phyloP scores from a whole-genome alignment of 1,139 yeast genomes.

The Geotrichum bryndzae region DNA sequence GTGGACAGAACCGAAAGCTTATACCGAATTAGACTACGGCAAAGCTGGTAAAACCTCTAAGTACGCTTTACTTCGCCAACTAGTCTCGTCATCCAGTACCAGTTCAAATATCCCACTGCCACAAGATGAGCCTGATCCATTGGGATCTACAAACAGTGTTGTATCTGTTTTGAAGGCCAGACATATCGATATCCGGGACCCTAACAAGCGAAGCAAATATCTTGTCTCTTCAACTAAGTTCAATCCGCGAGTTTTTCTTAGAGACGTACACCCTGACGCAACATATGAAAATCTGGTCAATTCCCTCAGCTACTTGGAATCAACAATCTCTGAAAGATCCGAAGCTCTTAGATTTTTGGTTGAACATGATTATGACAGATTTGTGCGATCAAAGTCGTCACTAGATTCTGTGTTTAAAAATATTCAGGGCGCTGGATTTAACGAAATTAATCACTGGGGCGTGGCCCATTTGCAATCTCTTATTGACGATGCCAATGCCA shows the following conservation, averaged over 20 bases:
- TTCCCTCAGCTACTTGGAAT: constrained; percentile 55
- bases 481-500: constrained; percentile 36
- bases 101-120: constrained; percentile 22
- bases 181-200: constrained; percentile 31
- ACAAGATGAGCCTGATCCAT: constrained; percentile 37
- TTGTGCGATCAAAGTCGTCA: constrained; percentile 68
- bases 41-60: constrained; percentile 15
- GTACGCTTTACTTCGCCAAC: constrained; percentile 27
- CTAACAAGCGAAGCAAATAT: constrained; percentile 41
- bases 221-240: constrained; percentile 68
- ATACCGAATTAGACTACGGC: constrained; percentile 10
- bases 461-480: constrained; percentile 28
- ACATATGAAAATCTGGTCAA: constrained; percentile 55
- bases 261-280: constrained; percentile 64
- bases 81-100: constrained; percentile 22
- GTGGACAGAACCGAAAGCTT: constrained; percentile 26
- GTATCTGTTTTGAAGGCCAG: constrained; percentile 29
- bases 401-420: constrained; percentile 54
- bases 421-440: constrained; percentile 40
- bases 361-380: constrained; percentile 66
- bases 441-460: constrained; percentile 37
- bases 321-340: constrained; percentile 58
- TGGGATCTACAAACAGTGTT: constrained; percentile 34
- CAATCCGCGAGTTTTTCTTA: constrained; percentile 62
- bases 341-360: constrained; percentile 60